Percentiles rank a stretch among this genome's conserved stretches.
Evolutionary conservation across 1,139 yeast species (phyloP).

Genomic region (Nakaseomyces kungkrabaensis): DNA sequence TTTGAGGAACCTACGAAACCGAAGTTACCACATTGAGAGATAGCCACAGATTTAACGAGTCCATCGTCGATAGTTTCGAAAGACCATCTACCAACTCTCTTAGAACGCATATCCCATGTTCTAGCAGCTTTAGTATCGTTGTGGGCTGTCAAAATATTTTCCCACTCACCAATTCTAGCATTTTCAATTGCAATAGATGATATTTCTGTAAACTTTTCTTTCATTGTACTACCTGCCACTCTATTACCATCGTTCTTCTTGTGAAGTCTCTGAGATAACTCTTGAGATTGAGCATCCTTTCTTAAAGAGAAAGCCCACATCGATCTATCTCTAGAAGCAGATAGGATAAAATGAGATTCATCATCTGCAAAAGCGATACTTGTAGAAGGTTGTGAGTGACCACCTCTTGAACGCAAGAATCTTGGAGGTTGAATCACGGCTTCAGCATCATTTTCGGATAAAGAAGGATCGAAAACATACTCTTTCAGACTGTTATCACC

Average conservation of each 20-base stretch:
- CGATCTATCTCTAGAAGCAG: constrained; percentile 80
- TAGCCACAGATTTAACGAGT: constrained; percentile 65
- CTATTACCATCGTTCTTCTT: constrained; percentile 47
- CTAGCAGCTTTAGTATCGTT: constrained; percentile 76
- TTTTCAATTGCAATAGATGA: constrained; percentile 63
- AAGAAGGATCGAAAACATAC: constrained; percentile 84
- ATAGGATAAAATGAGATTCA: constrained; percentile 71
- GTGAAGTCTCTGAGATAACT: constrained; percentile 69
- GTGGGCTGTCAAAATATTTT: constrained; percentile 85
- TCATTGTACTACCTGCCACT: constrained; percentile 43
- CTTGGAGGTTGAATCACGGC: constrained; percentile 79
- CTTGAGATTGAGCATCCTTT: constrained; percentile 95
- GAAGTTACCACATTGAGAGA: constrained; percentile 92
- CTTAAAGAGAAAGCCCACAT: constrained; percentile 88
- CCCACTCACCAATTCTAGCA: constrained; percentile 89
- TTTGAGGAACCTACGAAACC: constrained; percentile 83
- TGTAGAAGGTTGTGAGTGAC: constrained; percentile 89
- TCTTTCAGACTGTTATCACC: constrained; percentile 87
- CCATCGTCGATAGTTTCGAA: constrained; percentile 71
- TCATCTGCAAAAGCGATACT: constrained; percentile 68
- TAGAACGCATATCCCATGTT: constrained; percentile 82
- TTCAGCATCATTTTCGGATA: constrained; percentile 50
- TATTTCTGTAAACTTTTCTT: constrained; percentile 65
- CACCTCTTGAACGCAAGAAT: constrained; percentile 86
- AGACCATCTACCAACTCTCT: constrained; percentile 68